phyloP scores from a whole-genome alignment of 257 asterid species.

The Nicotiana obtusifolia region DNA sequence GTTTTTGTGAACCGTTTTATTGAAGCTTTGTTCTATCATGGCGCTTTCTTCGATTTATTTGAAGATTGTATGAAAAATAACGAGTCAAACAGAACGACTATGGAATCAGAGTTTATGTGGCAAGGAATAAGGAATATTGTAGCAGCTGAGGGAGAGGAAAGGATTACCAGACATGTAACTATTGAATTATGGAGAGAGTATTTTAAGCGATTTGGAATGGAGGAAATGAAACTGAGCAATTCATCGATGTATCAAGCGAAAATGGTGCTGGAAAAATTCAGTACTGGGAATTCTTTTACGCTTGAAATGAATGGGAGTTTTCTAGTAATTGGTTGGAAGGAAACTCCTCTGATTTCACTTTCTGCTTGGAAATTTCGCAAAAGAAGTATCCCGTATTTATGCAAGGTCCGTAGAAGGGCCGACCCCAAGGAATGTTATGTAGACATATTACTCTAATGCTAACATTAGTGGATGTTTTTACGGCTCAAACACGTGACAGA shows the following conservation, averaged over 20 bases:
- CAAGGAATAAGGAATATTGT: conserved; percentile 18
- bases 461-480: too few species aligned
- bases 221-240: conserved; percentile 36
- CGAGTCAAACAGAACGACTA: conserved; percentile 8
- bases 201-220: conserved; percentile 29
- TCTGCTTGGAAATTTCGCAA: conserved; percentile 42
- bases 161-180: conserved; percentile 33
- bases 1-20: conserved; percentile 23
- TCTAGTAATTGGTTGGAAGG: conserved; percentile 47
- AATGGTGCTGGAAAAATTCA: conserved; percentile 23
- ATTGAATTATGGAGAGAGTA: conserved; percentile 42
- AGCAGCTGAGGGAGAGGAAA: conserved; percentile 25
- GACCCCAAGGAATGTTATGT: background rate
- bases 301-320: conserved; percentile 37
- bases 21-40: conserved; percentile 26
- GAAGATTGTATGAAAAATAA: conserved; percentile 21
- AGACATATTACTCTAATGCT: too few species aligned
- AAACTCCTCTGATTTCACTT: conserved; percentile 34
- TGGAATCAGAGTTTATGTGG: conserved; percentile 19
- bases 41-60: conserved; percentile 27
- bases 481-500: background rate
- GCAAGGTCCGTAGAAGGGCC: background rate
- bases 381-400: background rate
- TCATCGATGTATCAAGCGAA: conserved; percentile 34
- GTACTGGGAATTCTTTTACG: conserved; percentile 24